phyloP scores from a whole-genome alignment of 345 rosid species.

The Schrenkiella parvula region DNA sequence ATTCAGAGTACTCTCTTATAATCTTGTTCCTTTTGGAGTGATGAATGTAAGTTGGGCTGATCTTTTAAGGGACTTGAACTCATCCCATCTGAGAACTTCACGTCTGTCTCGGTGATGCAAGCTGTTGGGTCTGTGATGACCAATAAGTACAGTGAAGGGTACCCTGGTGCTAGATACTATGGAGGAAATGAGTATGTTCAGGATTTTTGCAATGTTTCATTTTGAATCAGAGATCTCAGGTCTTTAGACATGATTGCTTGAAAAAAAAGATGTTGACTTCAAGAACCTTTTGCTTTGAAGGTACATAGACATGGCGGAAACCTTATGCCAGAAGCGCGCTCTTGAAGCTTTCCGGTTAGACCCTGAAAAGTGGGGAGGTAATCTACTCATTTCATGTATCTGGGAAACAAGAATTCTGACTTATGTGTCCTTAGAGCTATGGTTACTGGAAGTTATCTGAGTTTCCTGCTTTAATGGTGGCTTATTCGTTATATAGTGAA shows the following conservation, averaged over 20 bases:
- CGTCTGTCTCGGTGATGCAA: conserved; percentile 98
- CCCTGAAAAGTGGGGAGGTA: conserved; percentile 99
- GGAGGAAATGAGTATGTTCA: conserved; percentile 96
- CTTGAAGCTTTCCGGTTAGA: conserved; percentile 91
- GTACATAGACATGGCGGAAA: conserved; percentile 96
- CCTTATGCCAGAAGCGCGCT: conserved; percentile 94
- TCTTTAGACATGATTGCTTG: conserved; percentile 7
- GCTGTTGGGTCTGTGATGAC: conserved; percentile 99
- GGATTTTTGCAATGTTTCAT: neutral
- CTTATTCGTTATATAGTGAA: conserved; percentile 58
- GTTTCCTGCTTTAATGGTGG: no score
- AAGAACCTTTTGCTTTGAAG: conserved; percentile 40
- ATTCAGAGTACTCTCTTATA: neutral
- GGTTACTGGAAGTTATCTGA: no score
- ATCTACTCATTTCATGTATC: neutral
- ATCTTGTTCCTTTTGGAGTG: neutral
- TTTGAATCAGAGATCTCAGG: neutral
- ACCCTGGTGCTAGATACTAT: conserved; percentile 98
- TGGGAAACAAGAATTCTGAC: neutral
- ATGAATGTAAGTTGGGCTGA: neutral
- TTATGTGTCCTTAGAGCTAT: neutral
- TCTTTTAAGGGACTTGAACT: conserved; percentile 80
- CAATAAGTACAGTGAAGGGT: conserved; percentile 99
- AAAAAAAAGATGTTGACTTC: neutral
- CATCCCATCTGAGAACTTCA: conserved; percentile 98